Conservation (phyloP, 2,329 filamentous ascomycete species). For the Cytospora piceae region DNA sequence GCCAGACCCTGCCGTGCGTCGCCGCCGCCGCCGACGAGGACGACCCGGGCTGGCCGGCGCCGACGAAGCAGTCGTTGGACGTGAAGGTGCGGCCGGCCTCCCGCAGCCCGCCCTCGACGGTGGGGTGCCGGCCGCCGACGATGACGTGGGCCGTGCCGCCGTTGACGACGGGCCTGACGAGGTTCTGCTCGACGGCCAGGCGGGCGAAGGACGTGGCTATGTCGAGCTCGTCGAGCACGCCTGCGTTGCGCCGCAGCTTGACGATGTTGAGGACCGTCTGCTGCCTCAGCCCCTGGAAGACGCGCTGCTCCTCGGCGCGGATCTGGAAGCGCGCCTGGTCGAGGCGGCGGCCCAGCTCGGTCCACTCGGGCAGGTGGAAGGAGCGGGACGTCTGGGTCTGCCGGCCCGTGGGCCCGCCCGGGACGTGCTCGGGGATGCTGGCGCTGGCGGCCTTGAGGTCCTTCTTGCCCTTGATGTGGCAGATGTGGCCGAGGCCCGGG, state of each 20-base stretch:
- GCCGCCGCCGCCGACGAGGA: constrained; percentile 58
- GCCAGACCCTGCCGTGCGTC: constrained; percentile 67
- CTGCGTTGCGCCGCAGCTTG: constrained; percentile 83
- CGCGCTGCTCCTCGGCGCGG: constrained; percentile 78
- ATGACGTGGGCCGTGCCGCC: constrained; percentile 70
- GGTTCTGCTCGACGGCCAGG: constrained; percentile 73
- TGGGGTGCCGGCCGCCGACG: constrained; percentile 86
- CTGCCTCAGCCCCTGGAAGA: constrained; percentile 75
- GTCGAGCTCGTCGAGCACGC: constrained; percentile 92
- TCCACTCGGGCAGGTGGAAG: constrained; percentile 86
- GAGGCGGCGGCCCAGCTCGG: constrained; percentile 74
- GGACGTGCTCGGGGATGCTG: constrained; percentile 14
- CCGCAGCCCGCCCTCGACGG: constrained; percentile 81
- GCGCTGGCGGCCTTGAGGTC: constrained; percentile 61
- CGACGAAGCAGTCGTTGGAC: constrained; percentile 82
- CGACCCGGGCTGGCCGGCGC: constrained; percentile 60
- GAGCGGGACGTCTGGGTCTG: constrained; percentile 83
- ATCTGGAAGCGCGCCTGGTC: constrained; percentile 80
- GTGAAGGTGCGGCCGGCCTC: constrained; percentile 82
- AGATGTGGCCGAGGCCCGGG: constrained; percentile 84
- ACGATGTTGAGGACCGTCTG: constrained; percentile 81
- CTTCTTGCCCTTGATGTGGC: constrained; percentile 80
- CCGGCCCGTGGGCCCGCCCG: constrained; percentile 18
- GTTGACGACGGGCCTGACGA: constrained; percentile 75
- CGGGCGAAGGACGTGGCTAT: constrained; percentile 83